Percentiles rank a stretch among this genome's conserved stretches.
phyloP scores from a whole-genome alignment of 768 basidiomycete genomes.

The Clitopilus passeckerianus region DNA sequence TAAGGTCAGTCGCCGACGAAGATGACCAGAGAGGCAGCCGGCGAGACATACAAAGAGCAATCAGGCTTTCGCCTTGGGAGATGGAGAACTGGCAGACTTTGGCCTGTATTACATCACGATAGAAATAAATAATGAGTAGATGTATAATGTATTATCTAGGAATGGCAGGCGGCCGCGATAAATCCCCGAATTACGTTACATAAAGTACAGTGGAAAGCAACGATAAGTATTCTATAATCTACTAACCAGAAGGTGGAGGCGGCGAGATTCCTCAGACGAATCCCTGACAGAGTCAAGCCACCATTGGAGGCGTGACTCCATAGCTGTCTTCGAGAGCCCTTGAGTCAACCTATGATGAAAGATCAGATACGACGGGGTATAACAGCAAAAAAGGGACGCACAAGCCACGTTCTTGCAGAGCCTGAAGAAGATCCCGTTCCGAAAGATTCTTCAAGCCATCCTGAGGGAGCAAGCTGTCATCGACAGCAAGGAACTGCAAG shows the following conservation, averaged over 20 bases:
- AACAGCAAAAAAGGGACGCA: conserved; percentile 30
- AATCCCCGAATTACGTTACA: neutral
- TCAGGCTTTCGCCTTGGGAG: conserved; percentile 57
- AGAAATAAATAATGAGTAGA: conserved; percentile 6
- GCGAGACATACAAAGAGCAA: conserved; percentile 53
- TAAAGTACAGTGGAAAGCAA: neutral
- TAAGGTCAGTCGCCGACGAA: conserved; percentile 42
- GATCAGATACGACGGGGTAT: neutral
- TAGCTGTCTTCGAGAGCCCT: conserved; percentile 32
- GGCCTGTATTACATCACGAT: conserved; percentile 41
- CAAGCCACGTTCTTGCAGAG: conserved; percentile 76
- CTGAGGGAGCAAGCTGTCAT: conserved; percentile 57
- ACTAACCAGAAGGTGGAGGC: conserved; percentile 42
- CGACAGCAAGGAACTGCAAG: conserved; percentile 44
- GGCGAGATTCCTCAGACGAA: conserved; percentile 33
- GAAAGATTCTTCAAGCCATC: conserved; percentile 47
- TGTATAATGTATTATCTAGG: conserved; percentile 7
- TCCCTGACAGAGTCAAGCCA: conserved; percentile 54
- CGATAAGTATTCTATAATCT: conserved; percentile 15
- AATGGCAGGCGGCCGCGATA: neutral
- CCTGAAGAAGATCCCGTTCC: conserved; percentile 52
- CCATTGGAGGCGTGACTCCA: conserved; percentile 51
- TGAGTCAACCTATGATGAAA: conserved; percentile 27
- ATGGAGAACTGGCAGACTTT: conserved; percentile 52
- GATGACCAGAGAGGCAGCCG: conserved; percentile 19